phyloP scores from a whole-genome alignment of 2,329 filamentous ascomycete genomes.

The Ceratocystis harringtonii region DNA sequence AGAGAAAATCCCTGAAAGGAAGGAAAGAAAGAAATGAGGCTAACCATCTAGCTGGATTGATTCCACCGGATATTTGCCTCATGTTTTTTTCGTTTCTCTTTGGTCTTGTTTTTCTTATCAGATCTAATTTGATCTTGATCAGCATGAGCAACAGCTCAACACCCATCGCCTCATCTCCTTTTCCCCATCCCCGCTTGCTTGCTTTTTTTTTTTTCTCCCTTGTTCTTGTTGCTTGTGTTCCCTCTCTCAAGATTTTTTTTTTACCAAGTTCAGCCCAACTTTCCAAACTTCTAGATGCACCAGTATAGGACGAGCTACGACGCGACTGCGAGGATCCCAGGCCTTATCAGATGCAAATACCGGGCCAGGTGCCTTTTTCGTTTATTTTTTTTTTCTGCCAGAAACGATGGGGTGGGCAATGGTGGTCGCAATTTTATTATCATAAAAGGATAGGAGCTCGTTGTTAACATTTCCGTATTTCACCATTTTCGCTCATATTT shows the following conservation, averaged over 20 bases:
- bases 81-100: background rate
- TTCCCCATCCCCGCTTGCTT: background rate
- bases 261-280: background rate
- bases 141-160: background rate
- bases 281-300: conserved; percentile 1
- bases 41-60: background rate
- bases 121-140: conserved; percentile 3
- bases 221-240: background rate
- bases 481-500: background rate
- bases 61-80: background rate
- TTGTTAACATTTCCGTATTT: background rate
- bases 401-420: background rate
- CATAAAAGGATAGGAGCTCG: background rate
- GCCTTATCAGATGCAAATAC: conserved; percentile 10
- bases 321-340: conserved; percentile 9
- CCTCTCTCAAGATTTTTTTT: background rate
- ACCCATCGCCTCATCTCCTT: background rate
- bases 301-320: conserved; percentile 4
- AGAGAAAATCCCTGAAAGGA: background rate
- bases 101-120: conserved; percentile 2
- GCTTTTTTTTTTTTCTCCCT: background rate
- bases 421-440: background rate
- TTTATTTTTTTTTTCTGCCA: background rate
- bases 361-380: background rate
- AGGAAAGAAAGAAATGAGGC: background rate